These are phyloP conservation scores for Morella rubra DNA, from an alignment of 306 rosid species.

Conservation along the genomic window DNA sequence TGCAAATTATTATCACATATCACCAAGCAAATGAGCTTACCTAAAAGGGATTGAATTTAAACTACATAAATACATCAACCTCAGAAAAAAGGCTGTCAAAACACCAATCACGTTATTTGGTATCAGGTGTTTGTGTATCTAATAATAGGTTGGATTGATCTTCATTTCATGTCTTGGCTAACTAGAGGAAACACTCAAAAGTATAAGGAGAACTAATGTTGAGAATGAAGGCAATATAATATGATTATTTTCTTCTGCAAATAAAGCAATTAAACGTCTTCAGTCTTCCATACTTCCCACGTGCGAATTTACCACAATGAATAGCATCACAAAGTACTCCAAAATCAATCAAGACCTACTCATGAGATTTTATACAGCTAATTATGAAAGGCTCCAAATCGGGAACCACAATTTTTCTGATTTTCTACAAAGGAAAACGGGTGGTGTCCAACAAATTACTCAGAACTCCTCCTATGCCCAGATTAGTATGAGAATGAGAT, in stretches of 20 bases:
- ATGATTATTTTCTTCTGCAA: background rate
- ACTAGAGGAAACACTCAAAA: background rate
- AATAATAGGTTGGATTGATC: background rate
- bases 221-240: background rate
- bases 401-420: background rate
- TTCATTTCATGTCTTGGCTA: slow-evolving; percentile 1
- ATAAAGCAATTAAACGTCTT: background rate
- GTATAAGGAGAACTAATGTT: background rate
- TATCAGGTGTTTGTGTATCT: background rate
- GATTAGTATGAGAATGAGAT: background rate
- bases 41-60: background rate
- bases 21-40: no score
- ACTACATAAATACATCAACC: background rate
- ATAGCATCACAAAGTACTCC: background rate
- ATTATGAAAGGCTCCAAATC: no score
- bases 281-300: background rate
- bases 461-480: background rate
- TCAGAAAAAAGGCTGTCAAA: background rate
- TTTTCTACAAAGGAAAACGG: background rate
- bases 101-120: background rate
- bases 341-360: background rate
- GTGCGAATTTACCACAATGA: background rate
- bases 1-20: background rate
- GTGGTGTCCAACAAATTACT: background rate
- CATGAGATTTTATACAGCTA: no score